These are phyloP conservation scores for Hypsizygus marmoreus DNA, from an alignment of 768 basidiomycete species.

Conservation along the genomic window DNA sequence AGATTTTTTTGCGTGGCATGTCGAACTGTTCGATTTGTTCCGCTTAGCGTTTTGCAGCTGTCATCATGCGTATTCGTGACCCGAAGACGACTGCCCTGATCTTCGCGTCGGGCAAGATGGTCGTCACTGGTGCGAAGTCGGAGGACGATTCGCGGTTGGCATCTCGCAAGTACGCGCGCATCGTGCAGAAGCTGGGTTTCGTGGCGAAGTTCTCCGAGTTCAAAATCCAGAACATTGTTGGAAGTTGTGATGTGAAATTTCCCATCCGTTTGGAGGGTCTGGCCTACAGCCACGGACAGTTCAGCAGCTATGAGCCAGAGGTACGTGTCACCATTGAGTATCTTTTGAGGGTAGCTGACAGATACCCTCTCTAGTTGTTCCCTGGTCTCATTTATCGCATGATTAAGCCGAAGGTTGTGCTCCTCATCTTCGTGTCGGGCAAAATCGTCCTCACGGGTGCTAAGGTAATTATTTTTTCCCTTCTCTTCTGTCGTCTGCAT, in stretches of 20 bases:
- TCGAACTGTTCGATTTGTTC: conserved; percentile 65
- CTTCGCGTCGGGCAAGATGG: conserved; percentile 99
- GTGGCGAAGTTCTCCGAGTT: conserved; percentile 99
- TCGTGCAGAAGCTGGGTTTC: conserved; percentile 99
- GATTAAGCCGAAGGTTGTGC: conserved; percentile 99
- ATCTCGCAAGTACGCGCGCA: conserved; percentile 97
- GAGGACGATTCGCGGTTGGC: conserved; percentile 97
- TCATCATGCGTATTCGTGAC: conserved; percentile 99
- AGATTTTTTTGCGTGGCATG: conserved; percentile 47
- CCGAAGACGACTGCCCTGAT: conserved; percentile 99
- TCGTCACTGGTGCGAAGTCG: conserved; percentile 98
- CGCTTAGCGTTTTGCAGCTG: conserved; percentile 97
- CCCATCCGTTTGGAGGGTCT: conserved; percentile 97
- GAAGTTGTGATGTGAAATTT: conserved; percentile 98
- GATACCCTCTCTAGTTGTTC: conserved; percentile 69
- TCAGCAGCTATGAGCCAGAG: conserved; percentile 97
- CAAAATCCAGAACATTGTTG: conserved; percentile 99
- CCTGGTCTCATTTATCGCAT: conserved; percentile 99
- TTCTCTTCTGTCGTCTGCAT: conserved; percentile 19
- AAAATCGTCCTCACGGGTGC: conserved; percentile 99
- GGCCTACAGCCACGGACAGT: conserved; percentile 96
- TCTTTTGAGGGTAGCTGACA: conserved; percentile 10
- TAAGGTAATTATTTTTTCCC: conserved; percentile 65
- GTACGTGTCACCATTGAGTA: conserved; percentile 43
- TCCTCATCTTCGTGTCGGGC: conserved; percentile 98